Evolutionary conservation across 2,329 filamentous ascomycete genomes (phyloP).

Genomic region (Achaetomium macrosporum): DNA sequence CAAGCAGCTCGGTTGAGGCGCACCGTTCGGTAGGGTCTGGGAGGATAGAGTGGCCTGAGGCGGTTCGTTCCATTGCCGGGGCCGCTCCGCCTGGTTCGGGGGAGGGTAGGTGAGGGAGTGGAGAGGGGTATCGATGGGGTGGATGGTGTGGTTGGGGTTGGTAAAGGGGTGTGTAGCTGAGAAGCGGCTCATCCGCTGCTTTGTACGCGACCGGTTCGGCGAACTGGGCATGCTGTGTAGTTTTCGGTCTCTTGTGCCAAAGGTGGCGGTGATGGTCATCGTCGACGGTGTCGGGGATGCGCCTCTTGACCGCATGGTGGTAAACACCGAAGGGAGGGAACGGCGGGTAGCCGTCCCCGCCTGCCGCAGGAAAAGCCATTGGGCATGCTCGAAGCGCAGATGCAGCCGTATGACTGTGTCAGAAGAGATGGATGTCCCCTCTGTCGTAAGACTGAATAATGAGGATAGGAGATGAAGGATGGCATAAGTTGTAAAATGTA

Average conservation of each 20-base stretch:
- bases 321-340: slow-evolving; percentile 9
- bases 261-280: slow-evolving; percentile 8
- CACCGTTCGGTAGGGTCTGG: slow-evolving; percentile 34
- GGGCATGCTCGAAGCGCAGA: slow-evolving; percentile 23
- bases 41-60: slow-evolving; percentile 44
- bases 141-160: slow-evolving; percentile 16
- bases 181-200: slow-evolving; percentile 8
- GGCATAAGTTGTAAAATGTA: background rate
- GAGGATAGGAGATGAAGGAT: background rate
- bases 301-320: slow-evolving; percentile 20
- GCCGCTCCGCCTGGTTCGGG: slow-evolving; percentile 12
- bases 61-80: slow-evolving; percentile 41
- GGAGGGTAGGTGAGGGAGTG: slow-evolving; percentile 3
- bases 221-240: slow-evolving; percentile 10
- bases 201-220: slow-evolving; percentile 18
- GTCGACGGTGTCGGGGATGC: slow-evolving; percentile 16
- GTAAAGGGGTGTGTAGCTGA: slow-evolving; percentile 13
- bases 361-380: slow-evolving; percentile 25
- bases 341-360: slow-evolving; percentile 24
- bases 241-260: slow-evolving; percentile 18
- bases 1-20: slow-evolving; percentile 34
- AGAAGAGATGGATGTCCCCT: background rate
- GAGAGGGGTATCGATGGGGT: background rate
- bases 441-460: background rate
- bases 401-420: slow-evolving; percentile 1